Percentiles rank a stretch among this genome's conserved stretches.
phyloP scores from a whole-genome alignment of 2,329 filamentous ascomycete genomes.

The Escovopsis sp. region DNA sequence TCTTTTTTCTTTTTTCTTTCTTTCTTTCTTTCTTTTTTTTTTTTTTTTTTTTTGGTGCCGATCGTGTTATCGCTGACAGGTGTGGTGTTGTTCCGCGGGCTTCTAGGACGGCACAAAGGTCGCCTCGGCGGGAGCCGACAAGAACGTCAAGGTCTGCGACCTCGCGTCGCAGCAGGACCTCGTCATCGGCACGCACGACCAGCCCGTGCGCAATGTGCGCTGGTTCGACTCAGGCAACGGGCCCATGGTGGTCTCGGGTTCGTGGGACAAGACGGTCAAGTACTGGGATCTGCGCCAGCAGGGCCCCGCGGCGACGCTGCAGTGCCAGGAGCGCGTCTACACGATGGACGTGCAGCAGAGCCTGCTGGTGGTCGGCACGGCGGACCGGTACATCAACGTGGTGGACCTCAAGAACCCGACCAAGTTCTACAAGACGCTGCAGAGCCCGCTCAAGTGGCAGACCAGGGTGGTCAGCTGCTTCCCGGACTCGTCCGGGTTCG shows the following conservation, averaged over 20 bases:
- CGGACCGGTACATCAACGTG: conserved; percentile 92
- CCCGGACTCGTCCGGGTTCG: conserved; percentile 78
- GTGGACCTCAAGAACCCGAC: conserved; percentile 78
- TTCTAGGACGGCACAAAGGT: conserved; percentile 77
- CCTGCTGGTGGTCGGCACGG: conserved; percentile 80
- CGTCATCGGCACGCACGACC: conserved; percentile 73
- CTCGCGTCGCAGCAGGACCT: conserved; percentile 50
- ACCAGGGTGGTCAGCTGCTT: conserved; percentile 93
- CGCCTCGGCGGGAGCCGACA: conserved; percentile 78
- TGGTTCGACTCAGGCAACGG: conserved; percentile 60
- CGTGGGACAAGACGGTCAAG: conserved; percentile 82
- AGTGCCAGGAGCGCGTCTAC: conserved; percentile 68
- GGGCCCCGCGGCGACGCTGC: conserved; percentile 48
- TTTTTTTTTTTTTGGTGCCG: neutral
- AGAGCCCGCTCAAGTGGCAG: conserved; percentile 97
- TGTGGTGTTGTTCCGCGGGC: neutral
- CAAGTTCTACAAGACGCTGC: conserved; percentile 90
- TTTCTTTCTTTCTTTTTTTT: neutral
- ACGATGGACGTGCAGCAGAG: conserved; percentile 83
- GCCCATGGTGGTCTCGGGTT: conserved; percentile 81
- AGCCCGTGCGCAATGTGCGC: conserved; percentile 62
- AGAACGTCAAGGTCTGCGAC: conserved; percentile 78
- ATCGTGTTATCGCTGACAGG: neutral
- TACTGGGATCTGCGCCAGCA: conserved; percentile 70
- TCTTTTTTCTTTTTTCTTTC: neutral